A percentile compares a stretch with the other conserved stretches of the same genome.
Conservation (phyloP, 768 basidiomycete species). For the Lactifluus pinguis region DNA sequence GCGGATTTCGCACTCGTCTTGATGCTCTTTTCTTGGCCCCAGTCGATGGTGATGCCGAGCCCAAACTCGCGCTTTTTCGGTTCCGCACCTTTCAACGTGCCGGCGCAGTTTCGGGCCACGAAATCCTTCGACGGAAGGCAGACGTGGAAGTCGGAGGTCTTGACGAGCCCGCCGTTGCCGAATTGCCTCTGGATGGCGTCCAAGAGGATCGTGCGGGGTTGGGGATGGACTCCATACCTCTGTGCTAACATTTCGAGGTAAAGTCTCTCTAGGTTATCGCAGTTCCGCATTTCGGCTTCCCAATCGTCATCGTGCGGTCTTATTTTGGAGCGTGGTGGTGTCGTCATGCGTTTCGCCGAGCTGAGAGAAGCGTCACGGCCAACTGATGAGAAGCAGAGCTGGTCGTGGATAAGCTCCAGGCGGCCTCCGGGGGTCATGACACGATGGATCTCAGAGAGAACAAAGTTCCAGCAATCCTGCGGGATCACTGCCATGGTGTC, state of each 20-base stretch:
- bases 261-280: slow-evolving; percentile 43
- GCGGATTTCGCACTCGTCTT: slow-evolving; percentile 21
- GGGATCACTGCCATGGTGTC: slow-evolving; percentile 58
- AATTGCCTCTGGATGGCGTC: slow-evolving; percentile 41
- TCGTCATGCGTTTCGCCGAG: not conserved
- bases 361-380: slow-evolving; percentile 19
- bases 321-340: not conserved
- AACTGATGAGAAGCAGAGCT: slow-evolving; percentile 56
- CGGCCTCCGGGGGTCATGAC: slow-evolving; percentile 53
- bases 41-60: slow-evolving; percentile 28
- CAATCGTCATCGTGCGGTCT: slow-evolving; percentile 29
- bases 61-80: slow-evolving; percentile 25
- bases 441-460: slow-evolving; percentile 53
- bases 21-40: slow-evolving; percentile 29
- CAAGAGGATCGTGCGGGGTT: slow-evolving; percentile 42
- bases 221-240: slow-evolving; percentile 44
- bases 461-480: slow-evolving; percentile 44
- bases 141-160: slow-evolving; percentile 42
- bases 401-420: slow-evolving; percentile 69
- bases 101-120: slow-evolving; percentile 16
- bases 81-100: slow-evolving; percentile 17
- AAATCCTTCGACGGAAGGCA: slow-evolving; percentile 44
- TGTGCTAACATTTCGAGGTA: slow-evolving; percentile 51
- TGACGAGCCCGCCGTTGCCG: slow-evolving; percentile 36
- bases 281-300: slow-evolving; percentile 31